A percentile compares a stretch with the other conserved stretches of the same genome.
phyloP scores from a whole-genome alignment of 2,329 filamentous ascomycete species.

The Diaporthe nobilis region DNA sequence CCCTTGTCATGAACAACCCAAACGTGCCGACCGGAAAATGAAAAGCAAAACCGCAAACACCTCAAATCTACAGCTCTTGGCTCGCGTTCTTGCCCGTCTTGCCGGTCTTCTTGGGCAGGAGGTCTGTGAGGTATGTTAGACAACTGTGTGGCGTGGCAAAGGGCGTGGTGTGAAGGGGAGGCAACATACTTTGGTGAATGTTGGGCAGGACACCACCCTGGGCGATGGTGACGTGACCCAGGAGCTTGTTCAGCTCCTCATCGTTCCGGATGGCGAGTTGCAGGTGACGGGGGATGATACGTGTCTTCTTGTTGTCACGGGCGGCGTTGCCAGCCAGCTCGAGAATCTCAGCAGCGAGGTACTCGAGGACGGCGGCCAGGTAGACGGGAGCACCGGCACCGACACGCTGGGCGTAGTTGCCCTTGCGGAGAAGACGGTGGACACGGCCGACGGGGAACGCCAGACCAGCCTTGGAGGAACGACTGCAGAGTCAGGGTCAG shows the following conservation, averaged over 20 bases:
- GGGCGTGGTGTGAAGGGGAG: background rate
- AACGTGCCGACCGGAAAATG: constrained; percentile 75
- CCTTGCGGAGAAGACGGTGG: constrained; percentile 98
- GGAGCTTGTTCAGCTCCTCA: constrained; percentile 99
- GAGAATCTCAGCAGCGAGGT: constrained; percentile 98
- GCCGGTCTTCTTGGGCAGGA: constrained; percentile 98
- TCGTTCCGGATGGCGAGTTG: constrained; percentile 99
- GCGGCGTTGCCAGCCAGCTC: constrained; percentile 99
- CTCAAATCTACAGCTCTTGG: constrained; percentile 86
- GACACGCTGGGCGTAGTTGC: constrained; percentile 99
- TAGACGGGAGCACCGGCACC: constrained; percentile 98
- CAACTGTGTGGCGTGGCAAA: background rate
- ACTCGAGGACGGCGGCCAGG: constrained; percentile 97
- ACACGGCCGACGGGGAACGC: constrained; percentile 99
- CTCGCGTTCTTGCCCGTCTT: constrained; percentile 94
- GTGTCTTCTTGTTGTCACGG: constrained; percentile 99
- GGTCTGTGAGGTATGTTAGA: constrained; percentile 72
- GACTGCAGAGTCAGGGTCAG: constrained; percentile 71
- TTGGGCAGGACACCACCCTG: constrained; percentile 97
- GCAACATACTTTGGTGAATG: constrained; percentile 91
- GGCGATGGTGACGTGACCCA: constrained; percentile 96
- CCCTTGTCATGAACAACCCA: constrained; percentile 85
- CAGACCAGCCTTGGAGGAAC: constrained; percentile 99
- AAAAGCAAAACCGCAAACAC: constrained; percentile 63
- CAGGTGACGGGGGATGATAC: constrained; percentile 99